Conservation (phyloP, 2,329 filamentous ascomycete genomes). For the Apiospora phragmitis region DNA sequence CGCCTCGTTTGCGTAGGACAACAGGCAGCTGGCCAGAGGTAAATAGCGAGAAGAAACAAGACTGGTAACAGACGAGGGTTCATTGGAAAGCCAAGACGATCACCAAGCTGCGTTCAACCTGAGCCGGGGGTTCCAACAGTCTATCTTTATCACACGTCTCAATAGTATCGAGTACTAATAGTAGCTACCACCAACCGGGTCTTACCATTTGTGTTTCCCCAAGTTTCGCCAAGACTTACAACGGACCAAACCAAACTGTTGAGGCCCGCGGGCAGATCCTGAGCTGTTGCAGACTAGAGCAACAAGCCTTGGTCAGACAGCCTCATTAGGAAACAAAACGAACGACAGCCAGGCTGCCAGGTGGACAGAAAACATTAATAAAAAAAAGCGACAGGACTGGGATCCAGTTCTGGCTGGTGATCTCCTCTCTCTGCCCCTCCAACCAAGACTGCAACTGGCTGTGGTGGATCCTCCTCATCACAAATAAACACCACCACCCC, state of each 20-base stretch:
- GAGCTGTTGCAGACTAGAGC: constrained; percentile 3
- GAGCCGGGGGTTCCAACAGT: constrained; percentile 4
- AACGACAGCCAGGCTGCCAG: constrained; percentile 1
- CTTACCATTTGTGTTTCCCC: constrained; percentile 9
- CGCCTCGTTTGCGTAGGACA: constrained; percentile 5
- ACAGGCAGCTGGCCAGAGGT: neutral
- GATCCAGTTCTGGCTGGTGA: neutral
- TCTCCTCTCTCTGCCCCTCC: neutral
- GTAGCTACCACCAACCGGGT: constrained; percentile 5
- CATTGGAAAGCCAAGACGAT: neutral
- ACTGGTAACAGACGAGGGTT: constrained; percentile 1
- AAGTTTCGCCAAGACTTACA: constrained; percentile 8
- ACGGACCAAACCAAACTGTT: constrained; percentile 7
- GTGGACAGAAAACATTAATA: neutral
- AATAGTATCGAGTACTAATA: constrained; percentile 3
- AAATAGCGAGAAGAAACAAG: neutral
- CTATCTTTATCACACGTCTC: constrained; percentile 11
- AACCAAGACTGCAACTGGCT: neutral
- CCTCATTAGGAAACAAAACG: neutral
- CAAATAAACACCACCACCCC: constrained; percentile 2
- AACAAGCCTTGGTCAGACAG: neutral
- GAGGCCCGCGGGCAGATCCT: constrained; percentile 9
- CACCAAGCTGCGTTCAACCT: neutral
- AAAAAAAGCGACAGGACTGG: neutral
- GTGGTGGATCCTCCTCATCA: constrained; percentile 3